These are phyloP conservation scores for Neostapfia colusana DNA, from an alignment of 176 grass and related monocot genomes.

Conservation along the genomic window DNA sequence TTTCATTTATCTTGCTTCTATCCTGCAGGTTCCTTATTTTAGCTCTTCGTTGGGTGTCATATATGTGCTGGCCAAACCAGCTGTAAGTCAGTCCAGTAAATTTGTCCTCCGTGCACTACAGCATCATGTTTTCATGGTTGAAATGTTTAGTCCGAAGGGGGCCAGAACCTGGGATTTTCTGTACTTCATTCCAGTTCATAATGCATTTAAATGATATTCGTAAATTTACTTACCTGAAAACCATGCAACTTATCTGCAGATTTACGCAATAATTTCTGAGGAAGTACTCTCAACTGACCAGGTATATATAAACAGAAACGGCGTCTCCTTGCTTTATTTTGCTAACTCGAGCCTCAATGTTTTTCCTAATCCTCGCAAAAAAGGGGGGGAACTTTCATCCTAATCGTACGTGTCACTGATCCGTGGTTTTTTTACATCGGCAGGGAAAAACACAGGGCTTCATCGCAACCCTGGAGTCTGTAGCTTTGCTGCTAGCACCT, in stretches of 20 bases:
- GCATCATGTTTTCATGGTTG: background rate
- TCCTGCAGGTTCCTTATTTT: conserved; percentile 75
- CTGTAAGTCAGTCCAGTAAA: conserved; percentile 54
- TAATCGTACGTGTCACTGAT: background rate
- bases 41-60: conserved; percentile 84
- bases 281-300: conserved; percentile 61
- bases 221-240: background rate
- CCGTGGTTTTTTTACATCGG: background rate
- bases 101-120: background rate
- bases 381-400: background rate
- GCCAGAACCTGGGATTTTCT: background rate
- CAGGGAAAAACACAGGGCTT: conserved; percentile 84
- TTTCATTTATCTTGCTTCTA: conserved; percentile 2
- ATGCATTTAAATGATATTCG: background rate
- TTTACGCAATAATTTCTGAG: conserved; percentile 64
- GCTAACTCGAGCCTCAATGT: background rate
- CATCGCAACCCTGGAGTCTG: conserved; percentile 54
- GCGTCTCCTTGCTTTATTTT: background rate
- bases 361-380: too few relatives aligned
- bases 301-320: conserved; percentile 38
- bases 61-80: conserved; percentile 73
- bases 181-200: background rate
- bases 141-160: background rate
- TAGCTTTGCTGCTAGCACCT: conserved; percentile 68
- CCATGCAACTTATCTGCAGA: conserved; percentile 42